Evolutionary conservation across 441 rosid species (phyloP), one percentile per base, ranked within the genome.

Genomic region (Arabidopsis lyrata): DNA sequence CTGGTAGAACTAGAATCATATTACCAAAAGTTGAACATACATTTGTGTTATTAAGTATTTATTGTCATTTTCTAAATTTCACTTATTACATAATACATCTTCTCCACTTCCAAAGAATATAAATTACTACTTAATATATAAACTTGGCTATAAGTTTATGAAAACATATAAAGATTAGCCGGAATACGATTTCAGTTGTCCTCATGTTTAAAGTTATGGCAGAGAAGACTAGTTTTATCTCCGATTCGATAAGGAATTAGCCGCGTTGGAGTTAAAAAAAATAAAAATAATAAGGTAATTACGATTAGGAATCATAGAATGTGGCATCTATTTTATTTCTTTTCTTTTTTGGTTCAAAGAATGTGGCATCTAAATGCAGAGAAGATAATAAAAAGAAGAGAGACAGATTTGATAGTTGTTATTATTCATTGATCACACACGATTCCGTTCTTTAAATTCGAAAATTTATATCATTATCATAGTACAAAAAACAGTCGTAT

Each of bases 381-480:
- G n/a, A 52, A 32, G 16, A 47, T 2, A 27, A 16, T 20, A 29
- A 59, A 73, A 75, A 68, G 59, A 75, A 24, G 74, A 24, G 74
- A 75, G 69, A 68, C 79, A 68, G 58, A 68, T 61, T 75, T 53
- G 78, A 75, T 68, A 45, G 70, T 68, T 68, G 64, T 44, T 68
- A 61, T 75, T 68, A 36, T 75, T 68, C 65, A 75, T 29, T 63
- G 65, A 76, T 69, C 74, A 75, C 74, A 75, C 74, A 62, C 58
- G 35, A 62, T 62, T 52, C 59, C 63, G 14, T 52, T 58, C 0
- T 29, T 29, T 29, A 3, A 29, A 11, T 27, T 50, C 38, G 14
- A 62, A 41, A 20, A 59, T 56, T 12, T 29, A 27, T 39, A 66
- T 32, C 48, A 52, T 34, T 41, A 60, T 59, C 38, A 61, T 24